Percentiles rank a stretch among this genome's conserved stretches.
These are phyloP conservation scores for Ustilago nuda DNA, from an alignment of 1,284 basidiomycete genomes.

Conservation along the genomic window DNA sequence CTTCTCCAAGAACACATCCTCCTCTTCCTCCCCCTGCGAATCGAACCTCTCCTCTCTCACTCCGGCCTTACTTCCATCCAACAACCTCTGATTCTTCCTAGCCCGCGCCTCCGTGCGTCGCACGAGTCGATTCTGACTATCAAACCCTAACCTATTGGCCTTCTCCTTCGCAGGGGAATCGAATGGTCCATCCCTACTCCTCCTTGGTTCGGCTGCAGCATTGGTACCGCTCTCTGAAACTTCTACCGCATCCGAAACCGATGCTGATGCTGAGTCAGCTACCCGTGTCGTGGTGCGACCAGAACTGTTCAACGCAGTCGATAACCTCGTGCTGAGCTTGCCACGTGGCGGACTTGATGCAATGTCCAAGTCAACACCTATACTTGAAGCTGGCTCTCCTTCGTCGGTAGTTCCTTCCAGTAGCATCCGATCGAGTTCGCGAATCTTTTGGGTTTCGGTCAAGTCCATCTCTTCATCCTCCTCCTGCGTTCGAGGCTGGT, in stretches of 20 bases:
- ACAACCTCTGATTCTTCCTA: constrained; percentile 21
- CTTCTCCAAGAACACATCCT: constrained; percentile 45
- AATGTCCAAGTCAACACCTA: constrained; percentile 31
- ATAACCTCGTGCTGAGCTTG: constrained; percentile 20
- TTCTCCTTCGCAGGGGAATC: constrained; percentile 45
- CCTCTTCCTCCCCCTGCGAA: constrained; percentile 50
- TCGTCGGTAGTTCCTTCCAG: constrained; percentile 14
- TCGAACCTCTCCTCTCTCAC: constrained; percentile 49
- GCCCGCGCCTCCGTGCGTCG: constrained; percentile 6
- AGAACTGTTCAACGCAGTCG: constrained; percentile 31
- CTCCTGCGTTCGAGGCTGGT: neutral
- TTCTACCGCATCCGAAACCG: neutral
- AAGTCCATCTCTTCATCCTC: constrained; percentile 9
- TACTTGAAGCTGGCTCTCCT: neutral
- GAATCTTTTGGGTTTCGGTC: constrained; percentile 31
- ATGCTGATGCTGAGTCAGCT: neutral
- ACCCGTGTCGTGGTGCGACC: constrained; percentile 9
- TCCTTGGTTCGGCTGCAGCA: neutral
- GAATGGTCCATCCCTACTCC: constrained; percentile 26
- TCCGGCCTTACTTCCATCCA: constrained; percentile 30
- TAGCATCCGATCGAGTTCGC: constrained; percentile 37
- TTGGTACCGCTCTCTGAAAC: constrained; percentile 25
- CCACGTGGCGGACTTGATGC: constrained; percentile 43
- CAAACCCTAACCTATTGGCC: constrained; percentile 42
- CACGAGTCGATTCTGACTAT: constrained; percentile 44